Base-by-base conservation (phyloP, 1,284 basidiomycete genomes). In the Thelephora terrestris region DNA sequence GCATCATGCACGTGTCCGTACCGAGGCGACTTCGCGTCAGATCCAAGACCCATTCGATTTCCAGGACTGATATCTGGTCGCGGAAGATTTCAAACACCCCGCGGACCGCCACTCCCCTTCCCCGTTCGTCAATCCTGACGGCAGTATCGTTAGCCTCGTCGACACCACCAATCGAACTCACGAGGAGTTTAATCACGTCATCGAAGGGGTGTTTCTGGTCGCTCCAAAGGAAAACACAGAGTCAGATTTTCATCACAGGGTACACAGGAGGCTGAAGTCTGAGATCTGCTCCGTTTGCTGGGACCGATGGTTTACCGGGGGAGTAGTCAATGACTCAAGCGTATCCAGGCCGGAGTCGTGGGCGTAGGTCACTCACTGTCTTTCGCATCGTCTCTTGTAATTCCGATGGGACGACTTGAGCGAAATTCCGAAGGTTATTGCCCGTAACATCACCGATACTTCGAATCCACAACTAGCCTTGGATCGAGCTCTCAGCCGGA, bases 171-270 rank as follows among this genome's bases (percentile, higher is more conserved):
- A 79, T 78, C 51, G 81, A 75, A 50, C 89, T 87, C 44, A 75
- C 71, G 5, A 96, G 70, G 50, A 94, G 78, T 53, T 86, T 79
- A 48, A 87, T 86, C 49, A 97, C 84, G 60, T 98, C 91, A 46
- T 86, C 84, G 58, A 89, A 90, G 2, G 91, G 92, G 64, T 98
- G 96, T 58, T 93, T 96, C 65, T 99, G 96, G 67, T 98, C 95
- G 64, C 96, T 94, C 93, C 93, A 98, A 2, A 98, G 68, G 17
- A 96, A 73, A 47, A 98, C 77, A 20, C 87, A 83, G 64, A 84
- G 95, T 29, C 87, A 78, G 53, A 94, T 85, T 54, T 80, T 81
- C 65, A 75, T 71, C 73, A 84, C 76, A 1, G 85, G 81, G 55
- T 90, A 84, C 1, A 76, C 77, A 1, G 84, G 79, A 4, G 80